phyloP scores from a whole-genome alignment of 2,329 filamentous ascomycete genomes.

The Colletotrichum sp. region DNA sequence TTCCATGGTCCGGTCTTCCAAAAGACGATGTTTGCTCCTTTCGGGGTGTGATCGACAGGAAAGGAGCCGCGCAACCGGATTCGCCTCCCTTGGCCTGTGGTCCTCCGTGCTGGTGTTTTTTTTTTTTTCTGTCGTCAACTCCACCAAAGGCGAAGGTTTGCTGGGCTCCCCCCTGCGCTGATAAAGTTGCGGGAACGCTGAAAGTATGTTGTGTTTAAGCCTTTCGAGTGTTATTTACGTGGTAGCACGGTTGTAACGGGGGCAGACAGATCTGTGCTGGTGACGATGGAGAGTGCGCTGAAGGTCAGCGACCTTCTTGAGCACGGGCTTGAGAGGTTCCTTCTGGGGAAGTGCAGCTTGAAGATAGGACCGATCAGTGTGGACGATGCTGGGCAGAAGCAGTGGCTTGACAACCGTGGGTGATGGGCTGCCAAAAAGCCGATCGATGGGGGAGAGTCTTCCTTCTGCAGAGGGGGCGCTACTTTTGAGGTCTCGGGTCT shows the following conservation, averaged over 20 bases:
- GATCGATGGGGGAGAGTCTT: background rate
- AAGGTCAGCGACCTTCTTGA: background rate
- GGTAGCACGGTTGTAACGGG: background rate
- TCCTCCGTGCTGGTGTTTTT: background rate
- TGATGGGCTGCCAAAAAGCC: constrained; percentile 9
- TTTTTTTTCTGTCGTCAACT: background rate
- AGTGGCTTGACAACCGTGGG: background rate
- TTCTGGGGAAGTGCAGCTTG: background rate
- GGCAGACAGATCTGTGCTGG: background rate
- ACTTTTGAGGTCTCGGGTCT: background rate
- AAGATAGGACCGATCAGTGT: background rate
- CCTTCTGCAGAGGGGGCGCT: background rate
- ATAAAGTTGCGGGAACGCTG: constrained; percentile 15
- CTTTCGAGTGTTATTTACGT: background rate
- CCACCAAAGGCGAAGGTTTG: background rate
- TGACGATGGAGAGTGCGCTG: background rate
- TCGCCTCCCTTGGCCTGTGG: background rate
- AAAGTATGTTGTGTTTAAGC: background rate
- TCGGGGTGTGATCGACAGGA: background rate
- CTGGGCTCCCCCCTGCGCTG: background rate
- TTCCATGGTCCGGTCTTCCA: background rate
- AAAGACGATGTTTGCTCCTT: constrained; percentile 12
- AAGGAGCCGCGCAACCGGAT: constrained; percentile 6
- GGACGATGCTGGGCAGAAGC: background rate
- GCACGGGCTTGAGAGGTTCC: background rate